A percentile compares a stretch with the other conserved stretches of the same genome.
These are phyloP conservation scores for Annona squamosa DNA, from an alignment of 164 flowering plant genomes.

Conservation along the genomic window DNA sequence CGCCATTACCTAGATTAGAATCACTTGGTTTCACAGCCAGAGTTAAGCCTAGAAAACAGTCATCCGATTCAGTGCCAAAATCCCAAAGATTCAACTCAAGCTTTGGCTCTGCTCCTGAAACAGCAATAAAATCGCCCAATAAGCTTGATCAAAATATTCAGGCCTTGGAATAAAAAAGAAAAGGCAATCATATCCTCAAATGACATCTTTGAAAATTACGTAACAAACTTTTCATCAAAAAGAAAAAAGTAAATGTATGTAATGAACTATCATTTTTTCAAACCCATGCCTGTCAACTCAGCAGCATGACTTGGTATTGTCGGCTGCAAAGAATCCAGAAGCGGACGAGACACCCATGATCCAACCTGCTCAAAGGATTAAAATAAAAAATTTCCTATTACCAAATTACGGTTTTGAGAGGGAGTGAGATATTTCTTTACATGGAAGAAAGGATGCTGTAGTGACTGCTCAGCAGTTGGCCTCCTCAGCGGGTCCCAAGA, in stretches of 20 bases:
- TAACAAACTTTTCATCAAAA: neutral
- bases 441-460: conserved; percentile 77
- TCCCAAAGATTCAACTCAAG: conserved; percentile 84
- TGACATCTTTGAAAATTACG: too few relatives aligned
- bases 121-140: neutral
- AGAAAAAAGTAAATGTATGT: neutral
- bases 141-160: neutral
- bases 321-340: conserved; percentile 42
- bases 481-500: conserved; percentile 76
- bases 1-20: conserved; percentile 43
- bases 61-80: conserved; percentile 58
- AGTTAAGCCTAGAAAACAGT: conserved; percentile 81
- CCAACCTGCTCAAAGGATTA: conserved; percentile 34
- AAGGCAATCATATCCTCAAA: neutral
- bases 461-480: conserved; percentile 72
- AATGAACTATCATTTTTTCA: too few relatives aligned
- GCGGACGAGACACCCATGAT: conserved; percentile 41
- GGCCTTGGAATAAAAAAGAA: neutral
- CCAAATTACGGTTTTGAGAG: neutral
- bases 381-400: conserved; percentile 3
- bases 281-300: conserved; percentile 15
- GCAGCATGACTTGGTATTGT: conserved; percentile 29
- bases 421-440: conserved; percentile 27
- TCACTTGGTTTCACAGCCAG: conserved; percentile 74
- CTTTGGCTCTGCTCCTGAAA: conserved; percentile 53